These are phyloP conservation scores for Cerrena zonata DNA, from an alignment of 1,284 basidiomycete genomes.

Conservation along the genomic window DNA sequence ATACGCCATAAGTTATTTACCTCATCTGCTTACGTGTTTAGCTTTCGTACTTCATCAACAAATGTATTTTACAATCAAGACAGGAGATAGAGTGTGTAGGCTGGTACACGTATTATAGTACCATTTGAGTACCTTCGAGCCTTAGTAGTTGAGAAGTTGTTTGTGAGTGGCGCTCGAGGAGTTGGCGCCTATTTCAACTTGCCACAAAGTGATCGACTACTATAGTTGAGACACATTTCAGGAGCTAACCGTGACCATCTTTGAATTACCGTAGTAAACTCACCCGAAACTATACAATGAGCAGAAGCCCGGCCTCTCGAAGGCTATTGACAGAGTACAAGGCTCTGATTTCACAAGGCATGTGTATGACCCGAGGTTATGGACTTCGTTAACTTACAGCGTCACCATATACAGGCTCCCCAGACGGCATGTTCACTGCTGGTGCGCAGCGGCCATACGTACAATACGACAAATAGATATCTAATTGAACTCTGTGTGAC, in stretches of 20 bases:
- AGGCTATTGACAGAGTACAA: slow-evolving; percentile 91
- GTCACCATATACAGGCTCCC: slow-evolving; percentile 54
- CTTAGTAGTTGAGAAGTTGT: too few relatives aligned
- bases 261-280: too few relatives aligned
- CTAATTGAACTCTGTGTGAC: slow-evolving; percentile 1
- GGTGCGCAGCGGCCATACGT: slow-evolving; percentile 39
- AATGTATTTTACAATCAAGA: background rate
- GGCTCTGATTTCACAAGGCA: slow-evolving; percentile 68
- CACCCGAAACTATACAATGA: too few relatives aligned
- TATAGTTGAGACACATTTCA: too few relatives aligned
- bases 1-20: slow-evolving; percentile 10
- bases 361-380: slow-evolving; percentile 16
- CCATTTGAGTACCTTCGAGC: too few relatives aligned
- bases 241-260: too few relatives aligned
- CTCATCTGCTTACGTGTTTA: background rate
- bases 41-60: background rate
- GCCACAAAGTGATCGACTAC: too few relatives aligned
- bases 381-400: slow-evolving; percentile 3
- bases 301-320: slow-evolving; percentile 67
- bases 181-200: too few relatives aligned
- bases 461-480: slow-evolving; percentile 1
- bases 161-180: too few relatives aligned
- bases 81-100: slow-evolving; percentile 31
- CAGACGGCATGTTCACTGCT: slow-evolving; percentile 90
- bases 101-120: too few relatives aligned